A percentile compares a stretch with the other conserved stretches of the same genome.
Evolutionary conservation across 192 early-diverging fungal genomes (phyloP).

Genomic region (Cladochytrium replicatum): DNA sequence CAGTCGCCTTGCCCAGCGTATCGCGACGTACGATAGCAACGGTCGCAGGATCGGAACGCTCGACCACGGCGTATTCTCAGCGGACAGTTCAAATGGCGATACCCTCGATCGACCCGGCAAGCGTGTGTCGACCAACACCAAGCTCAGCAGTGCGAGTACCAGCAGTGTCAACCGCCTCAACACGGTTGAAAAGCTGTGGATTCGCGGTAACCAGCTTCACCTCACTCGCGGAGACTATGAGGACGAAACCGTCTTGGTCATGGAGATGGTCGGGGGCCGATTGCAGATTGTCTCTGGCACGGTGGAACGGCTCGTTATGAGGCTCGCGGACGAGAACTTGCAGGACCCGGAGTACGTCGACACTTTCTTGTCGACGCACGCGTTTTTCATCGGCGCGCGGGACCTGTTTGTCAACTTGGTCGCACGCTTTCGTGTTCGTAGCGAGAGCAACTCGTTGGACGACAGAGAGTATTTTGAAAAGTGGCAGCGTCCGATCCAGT

Average conservation of each 20-base stretch:
- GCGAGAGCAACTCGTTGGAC: conserved; percentile 9
- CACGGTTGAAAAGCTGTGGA: conserved; percentile 6
- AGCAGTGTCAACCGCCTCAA: neutral
- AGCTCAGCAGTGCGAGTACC: neutral
- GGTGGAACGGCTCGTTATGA: conserved; percentile 48
- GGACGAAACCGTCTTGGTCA: conserved; percentile 40
- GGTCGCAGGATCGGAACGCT: conserved; percentile 22
- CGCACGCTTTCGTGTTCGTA: conserved; percentile 45
- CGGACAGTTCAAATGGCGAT: neutral
- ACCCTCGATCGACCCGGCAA: neutral
- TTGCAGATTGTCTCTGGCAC: conserved; percentile 52
- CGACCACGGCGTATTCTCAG: conserved; percentile 16
- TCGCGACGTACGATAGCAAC: conserved; percentile 23
- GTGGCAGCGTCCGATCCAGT: conserved; percentile 35
- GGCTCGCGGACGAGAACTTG: conserved; percentile 50
- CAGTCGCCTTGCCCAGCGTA: too few species aligned
- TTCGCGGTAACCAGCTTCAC: conserved; percentile 27
- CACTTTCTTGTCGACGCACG: conserved; percentile 45
- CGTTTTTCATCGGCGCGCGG: conserved; percentile 47
- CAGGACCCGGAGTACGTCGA: conserved; percentile 63
- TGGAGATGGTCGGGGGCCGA: conserved; percentile 42
- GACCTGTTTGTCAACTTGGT: conserved; percentile 48
- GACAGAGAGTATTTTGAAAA: conserved; percentile 36
- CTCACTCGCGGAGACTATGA: too few species aligned
- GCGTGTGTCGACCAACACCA: neutral